Percentiles rank a stretch among this genome's conserved stretches.
phyloP scores from a whole-genome alignment of 805 yeast genomes.

The Brettanomyces anomalus region DNA sequence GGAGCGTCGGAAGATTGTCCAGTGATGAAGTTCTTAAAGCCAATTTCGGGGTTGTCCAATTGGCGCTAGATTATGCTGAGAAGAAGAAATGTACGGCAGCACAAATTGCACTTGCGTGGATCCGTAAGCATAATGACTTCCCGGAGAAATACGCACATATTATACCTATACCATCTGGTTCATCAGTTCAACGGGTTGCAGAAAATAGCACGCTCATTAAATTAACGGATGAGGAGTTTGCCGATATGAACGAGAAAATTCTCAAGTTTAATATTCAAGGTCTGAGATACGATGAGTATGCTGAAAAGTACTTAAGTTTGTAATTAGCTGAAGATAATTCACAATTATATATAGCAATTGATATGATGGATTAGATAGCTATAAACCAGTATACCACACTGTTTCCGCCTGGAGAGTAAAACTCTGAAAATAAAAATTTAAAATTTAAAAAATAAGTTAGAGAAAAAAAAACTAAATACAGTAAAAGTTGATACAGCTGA shows the following conservation, averaged over 20 bases:
- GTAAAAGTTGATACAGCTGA: too few species aligned
- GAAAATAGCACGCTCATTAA: slow-evolving; percentile 45
- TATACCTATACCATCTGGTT: slow-evolving; percentile 76
- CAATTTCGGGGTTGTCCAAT: slow-evolving; percentile 42
- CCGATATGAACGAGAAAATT: slow-evolving; percentile 39
- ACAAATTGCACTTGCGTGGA: slow-evolving; percentile 67
- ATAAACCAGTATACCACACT: too few species aligned
- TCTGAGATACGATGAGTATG: slow-evolving; percentile 14
- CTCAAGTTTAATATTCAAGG: slow-evolving; percentile 42
- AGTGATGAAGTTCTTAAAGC: slow-evolving; percentile 41
- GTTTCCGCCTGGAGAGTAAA: too few species aligned
- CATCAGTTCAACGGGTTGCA: slow-evolving; percentile 47
- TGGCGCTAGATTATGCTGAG: slow-evolving; percentile 42
- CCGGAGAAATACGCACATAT: slow-evolving; percentile 37
- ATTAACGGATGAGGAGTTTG: slow-evolving; percentile 50
- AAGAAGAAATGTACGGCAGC: slow-evolving; percentile 41
- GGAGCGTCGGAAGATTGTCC: slow-evolving; percentile 44
- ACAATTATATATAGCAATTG: neutral
- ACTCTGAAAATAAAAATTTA: neutral
- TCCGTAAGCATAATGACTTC: slow-evolving; percentile 35
- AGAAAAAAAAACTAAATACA: too few species aligned
- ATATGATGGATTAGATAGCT: too few species aligned
- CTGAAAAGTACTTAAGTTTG: slow-evolving; percentile 5
- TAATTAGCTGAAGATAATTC: slow-evolving; percentile 1
- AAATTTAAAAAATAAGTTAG: neutral